Conservation (phyloP, 2,329 filamentous ascomycete genomes). For the Xylaria sp. region DNA sequence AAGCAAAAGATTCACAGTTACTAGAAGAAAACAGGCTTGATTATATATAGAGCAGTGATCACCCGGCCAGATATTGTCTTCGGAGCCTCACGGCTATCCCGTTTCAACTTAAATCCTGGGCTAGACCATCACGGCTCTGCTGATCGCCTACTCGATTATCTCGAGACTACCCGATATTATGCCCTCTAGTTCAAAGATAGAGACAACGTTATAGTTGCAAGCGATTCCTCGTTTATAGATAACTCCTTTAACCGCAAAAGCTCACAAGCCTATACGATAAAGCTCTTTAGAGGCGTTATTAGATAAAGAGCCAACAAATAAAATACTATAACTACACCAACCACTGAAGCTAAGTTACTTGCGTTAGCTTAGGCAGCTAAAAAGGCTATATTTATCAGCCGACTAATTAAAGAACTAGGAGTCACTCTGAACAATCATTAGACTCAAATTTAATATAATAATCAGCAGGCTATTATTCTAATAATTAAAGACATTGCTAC, state of each 20-base stretch:
- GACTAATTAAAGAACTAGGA: conserved; percentile 6
- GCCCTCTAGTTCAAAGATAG: neutral
- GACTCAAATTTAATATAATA: conserved; percentile 7
- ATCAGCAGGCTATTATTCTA: conserved; percentile 21
- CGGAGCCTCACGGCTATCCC: neutral
- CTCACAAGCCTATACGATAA: conserved; percentile 19
- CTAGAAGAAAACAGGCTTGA: neutral
- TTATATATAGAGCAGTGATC: neutral
- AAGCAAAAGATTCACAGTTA: neutral
- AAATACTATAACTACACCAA: conserved; percentile 13
- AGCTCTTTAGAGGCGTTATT: conserved; percentile 13
- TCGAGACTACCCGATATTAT: neutral
- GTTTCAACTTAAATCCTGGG: neutral
- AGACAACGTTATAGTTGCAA: conserved; percentile 2
- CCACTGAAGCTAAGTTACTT: conserved; percentile 16
- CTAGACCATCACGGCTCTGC: neutral
- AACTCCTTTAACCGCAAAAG: conserved; percentile 20
- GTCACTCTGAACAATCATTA: neutral
- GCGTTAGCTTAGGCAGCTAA: conserved; percentile 20
- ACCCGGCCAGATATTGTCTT: neutral
- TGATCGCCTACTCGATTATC: neutral
- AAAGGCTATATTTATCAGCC: conserved; percentile 9
- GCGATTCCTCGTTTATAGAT: conserved; percentile 17
- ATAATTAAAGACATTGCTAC: neutral
- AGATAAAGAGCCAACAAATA: conserved; percentile 20